Evolutionary conservation across 1,284 basidiomycete genomes (phyloP), one percentile per base, ranked within the genome.

Genomic region (Papiliotrema laurentii): DNA sequence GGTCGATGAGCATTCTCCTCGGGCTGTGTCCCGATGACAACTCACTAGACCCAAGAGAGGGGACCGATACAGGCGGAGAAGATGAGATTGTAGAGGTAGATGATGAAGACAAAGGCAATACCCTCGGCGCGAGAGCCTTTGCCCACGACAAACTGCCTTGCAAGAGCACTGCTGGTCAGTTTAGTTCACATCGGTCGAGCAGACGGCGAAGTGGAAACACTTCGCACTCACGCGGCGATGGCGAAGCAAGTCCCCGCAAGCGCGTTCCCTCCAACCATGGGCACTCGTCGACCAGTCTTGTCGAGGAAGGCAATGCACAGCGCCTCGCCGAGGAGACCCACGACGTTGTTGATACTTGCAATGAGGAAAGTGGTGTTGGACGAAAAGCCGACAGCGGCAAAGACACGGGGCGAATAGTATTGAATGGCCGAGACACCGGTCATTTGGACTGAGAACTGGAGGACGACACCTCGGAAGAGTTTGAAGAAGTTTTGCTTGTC

Each of bases 321-420:
- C 2, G 73, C 77, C 56, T 83, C 79, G 6, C 80, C 82, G 42
- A 81, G 73, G 30, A 84, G 73, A 4, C 80, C 81, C 49, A 82
- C 79, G 49, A 83, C 72, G 40, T 77, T 80, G 71, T 82, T 83
- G 64, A 83, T 80, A 6, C 77, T 79, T 65, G 83, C 81, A 64
- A 84, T 79, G 24, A 82, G 73, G 19, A 84, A 76, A 40, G 82
- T 64, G 44, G 78, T 41, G 28, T 61, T 50, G 71, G 77, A 37
- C 7, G 10, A 11, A 77, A 78, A 64, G 64, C 78, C 74, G 74
- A 83, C 62, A 14, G 58, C 53, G 2, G 48, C 27, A 53, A 54
- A 64, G 2, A 63, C 54, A 6, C 45, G 45, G n/a, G 5, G 73
- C 68, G 59, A 36, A 25, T 77, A 79, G 68, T 78, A 79, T 54